Conservation (phyloP, 768 basidiomycete species). For the Tulasnella sp. region DNA sequence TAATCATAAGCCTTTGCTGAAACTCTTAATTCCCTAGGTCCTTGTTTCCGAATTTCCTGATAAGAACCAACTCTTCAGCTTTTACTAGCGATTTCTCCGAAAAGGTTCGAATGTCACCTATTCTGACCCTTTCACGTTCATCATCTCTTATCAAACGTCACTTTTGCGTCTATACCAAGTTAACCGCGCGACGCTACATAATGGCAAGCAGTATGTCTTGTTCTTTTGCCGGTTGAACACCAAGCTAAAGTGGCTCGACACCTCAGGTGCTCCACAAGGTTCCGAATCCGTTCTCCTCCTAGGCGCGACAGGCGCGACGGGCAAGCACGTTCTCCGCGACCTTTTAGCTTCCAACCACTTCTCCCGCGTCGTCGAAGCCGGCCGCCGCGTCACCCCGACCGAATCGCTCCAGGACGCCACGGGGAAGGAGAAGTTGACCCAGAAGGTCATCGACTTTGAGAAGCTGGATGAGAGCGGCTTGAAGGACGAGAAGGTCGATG, state of each 20-base stretch:
- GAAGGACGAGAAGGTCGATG: slow-evolving; percentile 53
- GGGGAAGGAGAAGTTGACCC: slow-evolving; percentile 47
- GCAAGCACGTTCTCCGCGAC: slow-evolving; percentile 46
- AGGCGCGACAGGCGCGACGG: slow-evolving; percentile 64
- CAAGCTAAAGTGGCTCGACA: neutral
- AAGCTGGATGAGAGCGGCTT: slow-evolving; percentile 42
- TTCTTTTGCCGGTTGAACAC: neutral
- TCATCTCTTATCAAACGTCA: neutral
- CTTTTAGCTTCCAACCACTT: slow-evolving; percentile 47
- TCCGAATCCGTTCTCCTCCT: slow-evolving; percentile 36
- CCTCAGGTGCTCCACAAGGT: neutral
- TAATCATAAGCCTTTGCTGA: too few species aligned
- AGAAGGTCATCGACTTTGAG: slow-evolving; percentile 59
- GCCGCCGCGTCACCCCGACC: slow-evolving; percentile 44
- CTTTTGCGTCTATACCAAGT: neutral
- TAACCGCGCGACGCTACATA: neutral
- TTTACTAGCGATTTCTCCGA: neutral
- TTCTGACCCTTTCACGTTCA: neutral
- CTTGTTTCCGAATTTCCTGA: neutral
- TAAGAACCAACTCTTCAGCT: neutral
- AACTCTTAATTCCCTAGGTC: neutral
- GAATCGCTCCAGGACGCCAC: slow-evolving; percentile 26
- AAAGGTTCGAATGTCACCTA: neutral
- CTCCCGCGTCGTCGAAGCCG: slow-evolving; percentile 55
- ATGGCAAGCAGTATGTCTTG: neutral